Percentiles rank a stretch among this genome's conserved stretches.
These are phyloP conservation scores for Sporobolomyces pararoseus DNA, from an alignment of 768 basidiomycete species.

Conservation along the genomic window DNA sequence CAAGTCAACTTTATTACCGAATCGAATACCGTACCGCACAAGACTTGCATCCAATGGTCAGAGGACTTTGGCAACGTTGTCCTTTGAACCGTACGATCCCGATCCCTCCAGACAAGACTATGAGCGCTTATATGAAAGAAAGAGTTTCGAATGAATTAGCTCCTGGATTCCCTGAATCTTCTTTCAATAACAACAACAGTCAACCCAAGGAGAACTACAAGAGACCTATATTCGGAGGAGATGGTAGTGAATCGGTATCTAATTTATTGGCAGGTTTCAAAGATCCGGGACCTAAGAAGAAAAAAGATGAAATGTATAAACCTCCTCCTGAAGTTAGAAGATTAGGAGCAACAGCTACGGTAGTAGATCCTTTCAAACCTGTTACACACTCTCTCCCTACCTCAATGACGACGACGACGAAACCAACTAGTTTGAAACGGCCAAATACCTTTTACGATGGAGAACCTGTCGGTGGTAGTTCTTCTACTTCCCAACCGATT, in stretches of 20 bases:
- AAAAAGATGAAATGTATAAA: conserved; percentile 32
- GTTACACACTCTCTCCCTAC: neutral
- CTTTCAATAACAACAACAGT: neutral
- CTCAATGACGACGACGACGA: too few relatives aligned
- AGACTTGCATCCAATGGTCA: conserved; percentile 33
- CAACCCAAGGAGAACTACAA: neutral
- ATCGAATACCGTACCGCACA: conserved; percentile 38
- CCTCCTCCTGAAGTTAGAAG: conserved; percentile 23
- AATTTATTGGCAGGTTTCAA: conserved; percentile 22
- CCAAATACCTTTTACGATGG: too few relatives aligned
- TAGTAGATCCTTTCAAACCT: neutral
- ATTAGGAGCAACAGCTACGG: neutral
- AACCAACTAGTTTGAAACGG: too few relatives aligned
- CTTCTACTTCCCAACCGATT: neutral
- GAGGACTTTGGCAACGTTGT: neutral
- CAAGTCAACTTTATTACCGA: conserved; percentile 15
- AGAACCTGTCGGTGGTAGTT: neutral
- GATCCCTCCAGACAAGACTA: conserved; percentile 8
- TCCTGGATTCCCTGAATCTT: conserved; percentile 31
- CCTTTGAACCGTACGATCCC: neutral
- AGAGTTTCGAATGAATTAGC: conserved; percentile 7
- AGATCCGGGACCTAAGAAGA: neutral
- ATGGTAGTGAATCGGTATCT: too few relatives aligned
- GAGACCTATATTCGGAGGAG: too few relatives aligned
- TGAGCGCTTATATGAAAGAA: conserved; percentile 29